Conservation (phyloP, 2,329 filamentous ascomycete genomes). For the Incumbomyces delicatus region DNA sequence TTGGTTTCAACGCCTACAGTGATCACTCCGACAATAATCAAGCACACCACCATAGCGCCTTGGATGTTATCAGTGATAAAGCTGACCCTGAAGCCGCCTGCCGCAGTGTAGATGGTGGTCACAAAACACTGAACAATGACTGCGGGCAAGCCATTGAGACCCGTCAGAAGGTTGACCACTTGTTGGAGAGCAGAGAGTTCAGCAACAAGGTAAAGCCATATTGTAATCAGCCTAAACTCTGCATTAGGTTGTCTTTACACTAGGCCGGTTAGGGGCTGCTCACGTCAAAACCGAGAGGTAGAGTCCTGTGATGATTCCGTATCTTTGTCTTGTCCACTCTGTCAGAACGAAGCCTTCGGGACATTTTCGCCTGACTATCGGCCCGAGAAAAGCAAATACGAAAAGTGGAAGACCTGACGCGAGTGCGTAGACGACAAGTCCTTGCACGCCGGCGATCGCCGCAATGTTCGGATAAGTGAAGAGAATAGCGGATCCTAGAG, state of each 20-base stretch:
- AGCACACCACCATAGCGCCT: constrained; percentile 63
- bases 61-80: constrained; percentile 78
- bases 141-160: constrained; percentile 61
- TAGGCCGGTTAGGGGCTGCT: constrained; percentile 11
- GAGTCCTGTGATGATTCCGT: constrained; percentile 57
- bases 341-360: constrained; percentile 78
- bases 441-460: constrained; percentile 69
- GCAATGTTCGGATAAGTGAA: constrained; percentile 75
- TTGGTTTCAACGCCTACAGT: constrained; percentile 67
- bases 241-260: too few relatives aligned
- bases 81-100: constrained; percentile 74
- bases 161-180: constrained; percentile 64
- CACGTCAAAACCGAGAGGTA: constrained; percentile 66
- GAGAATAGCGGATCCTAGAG: constrained; percentile 71
- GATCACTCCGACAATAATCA: constrained; percentile 67
- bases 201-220: constrained; percentile 80
- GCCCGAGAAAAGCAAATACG: constrained; percentile 63
- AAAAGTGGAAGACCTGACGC: constrained; percentile 63
- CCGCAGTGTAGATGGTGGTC: constrained; percentile 73
- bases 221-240: constrained; percentile 51
- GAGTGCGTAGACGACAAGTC: constrained; percentile 65
- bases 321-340: constrained; percentile 73
- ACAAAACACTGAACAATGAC: constrained; percentile 69
- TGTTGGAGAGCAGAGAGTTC: constrained; percentile 75
- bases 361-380: constrained; percentile 68